Conservation (phyloP, 176 grass and related monocot species). For the Phoenix dactylifera region DNA sequence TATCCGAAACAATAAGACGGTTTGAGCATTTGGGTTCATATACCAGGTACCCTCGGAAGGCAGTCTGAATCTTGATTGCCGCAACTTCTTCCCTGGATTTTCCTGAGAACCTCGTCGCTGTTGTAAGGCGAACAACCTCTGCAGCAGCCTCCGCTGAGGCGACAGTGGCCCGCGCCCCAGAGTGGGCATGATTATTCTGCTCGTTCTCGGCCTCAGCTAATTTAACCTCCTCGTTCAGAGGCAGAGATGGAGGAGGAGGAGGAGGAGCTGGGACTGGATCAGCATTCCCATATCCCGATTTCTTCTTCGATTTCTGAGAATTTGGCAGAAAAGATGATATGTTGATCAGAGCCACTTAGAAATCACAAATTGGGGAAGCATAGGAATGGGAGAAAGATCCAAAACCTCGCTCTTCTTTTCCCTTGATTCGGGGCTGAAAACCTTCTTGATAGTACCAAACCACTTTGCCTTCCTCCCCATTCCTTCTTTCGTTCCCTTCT, state of each 20-base stretch:
- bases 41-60: constrained; percentile 96
- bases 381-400: constrained; percentile 1
- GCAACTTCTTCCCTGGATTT: constrained; percentile 61
- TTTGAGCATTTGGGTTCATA: neutral
- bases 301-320: constrained; percentile 65
- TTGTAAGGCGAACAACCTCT: neutral
- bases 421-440: constrained; percentile 94
- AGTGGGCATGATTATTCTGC: constrained; percentile 41
- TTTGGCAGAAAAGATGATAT: constrained; percentile 12
- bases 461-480: constrained; percentile 99
- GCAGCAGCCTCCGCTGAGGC: constrained; percentile 4
- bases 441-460: constrained; percentile 89
- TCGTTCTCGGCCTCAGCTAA: constrained; percentile 51
- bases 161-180: constrained; percentile 14
- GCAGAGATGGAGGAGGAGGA: constrained; percentile 2
- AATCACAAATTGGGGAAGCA: neutral
- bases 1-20: too few relatives aligned
- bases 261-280: constrained; percentile 16
- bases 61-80: constrained; percentile 90
- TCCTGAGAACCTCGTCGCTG: constrained; percentile 20
- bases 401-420: constrained; percentile 57
- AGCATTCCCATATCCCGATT: constrained; percentile 38
- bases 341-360: constrained; percentile 9
- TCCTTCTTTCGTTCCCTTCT: neutral
- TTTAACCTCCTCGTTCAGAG: constrained; percentile 48